Evolutionary conservation across 768 basidiomycete genomes (phyloP), one percentile per base, ranked within the genome.

Genomic region (Suillus ampliporus): DNA sequence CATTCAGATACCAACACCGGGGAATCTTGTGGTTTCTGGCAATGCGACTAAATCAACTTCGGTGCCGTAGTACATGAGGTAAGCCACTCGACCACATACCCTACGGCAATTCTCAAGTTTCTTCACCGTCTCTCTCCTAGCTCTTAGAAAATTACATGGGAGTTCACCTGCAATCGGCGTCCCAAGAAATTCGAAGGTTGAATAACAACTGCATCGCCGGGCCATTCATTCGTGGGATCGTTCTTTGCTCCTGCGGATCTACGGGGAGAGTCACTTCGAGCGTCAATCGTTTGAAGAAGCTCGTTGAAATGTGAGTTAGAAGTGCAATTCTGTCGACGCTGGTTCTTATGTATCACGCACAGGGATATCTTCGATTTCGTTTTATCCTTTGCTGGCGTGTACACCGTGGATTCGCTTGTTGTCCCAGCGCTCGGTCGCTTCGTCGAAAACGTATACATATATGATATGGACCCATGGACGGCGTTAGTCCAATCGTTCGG

Each of bases 331-430:
- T n/a, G n/a, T n/a, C n/a, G n/a, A n/a, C n/a, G n/a, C n/a, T n/a
- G n/a, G n/a, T n/a, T n/a, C n/a, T n/a, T n/a, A n/a, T n/a, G n/a
- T n/a, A n/a, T n/a, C n/a, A n/a, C n/a, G n/a, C n/a, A 17, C 21
- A 59, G 58, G 26, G 9, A 43, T 9, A 46, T 48, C 15, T 59
- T 59, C 23, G 44, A 59, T 19, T 59, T 59, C 19, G 23, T 59
- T 1, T 59, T 59, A 5, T 15, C 17, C 9, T 57, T 57, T 46
- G 58, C 37, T 10, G 58, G 58, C 0, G 10, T 23, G 5, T 15
- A 7, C 0, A 59, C 44, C 1, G 11, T 59, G 9, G 44, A 47
- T 13, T 19, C 8, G 3, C 11, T 59, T 6, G 46, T 59, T 8
- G n/a, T 47, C 17, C 28, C 46, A 5, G 26, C 46, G 8, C 14